Evolutionary conservation across 176 grass and related monocot species (phyloP), one percentile per base, ranked within the genome.

Genomic region (Cenchrus purpureus): DNA sequence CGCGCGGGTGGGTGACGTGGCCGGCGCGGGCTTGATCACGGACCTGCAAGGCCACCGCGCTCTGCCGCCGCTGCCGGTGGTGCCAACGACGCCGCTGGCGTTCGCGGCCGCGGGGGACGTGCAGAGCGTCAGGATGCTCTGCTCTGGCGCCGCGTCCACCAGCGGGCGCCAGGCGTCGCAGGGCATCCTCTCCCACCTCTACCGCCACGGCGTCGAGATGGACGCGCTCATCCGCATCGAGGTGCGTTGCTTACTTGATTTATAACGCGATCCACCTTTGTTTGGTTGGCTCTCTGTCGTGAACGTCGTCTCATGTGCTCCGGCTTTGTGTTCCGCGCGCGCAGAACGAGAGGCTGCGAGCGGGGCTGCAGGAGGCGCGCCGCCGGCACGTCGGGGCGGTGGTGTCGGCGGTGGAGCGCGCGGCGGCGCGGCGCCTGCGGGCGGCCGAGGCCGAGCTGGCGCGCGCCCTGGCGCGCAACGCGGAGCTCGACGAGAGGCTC

Each of bases 151-250:
- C 3, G 66, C 79, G 14, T 93, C 91, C 45, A 93, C 94, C 3
- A 97, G 91, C 37, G 91, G 91, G 0, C 88, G 83, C 4, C 65
- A 76, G 8, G 49, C 59, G n/a, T 59, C 86, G 3, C 81, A 76
- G 3, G 89, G 86, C 12, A 84, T 93, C 17, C 50, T 91, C 2
- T 89, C 87, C 8, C 78, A 86, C 67, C 81, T 97, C 40, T 83
- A 87, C 78, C 89, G 86, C 28, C 89, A 93, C 57, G 83, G 73
- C 78, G 61, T 89, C 32, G 91, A 93, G 87, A 65, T 90, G 4
- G 94, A 97, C 82, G 84, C 86, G 59, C 87, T 97, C 80, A 7
- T 97, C 45, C 89, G 94, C 58, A 22, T 88, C 61, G 81, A 97
- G 93, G 93, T 95, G 70, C 53, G 37, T 62, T 12, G 4, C 0